Base-by-base conservation (phyloP, 2,329 filamentous ascomycete genomes). In the Ploettnerulaceae sp. region DNA sequence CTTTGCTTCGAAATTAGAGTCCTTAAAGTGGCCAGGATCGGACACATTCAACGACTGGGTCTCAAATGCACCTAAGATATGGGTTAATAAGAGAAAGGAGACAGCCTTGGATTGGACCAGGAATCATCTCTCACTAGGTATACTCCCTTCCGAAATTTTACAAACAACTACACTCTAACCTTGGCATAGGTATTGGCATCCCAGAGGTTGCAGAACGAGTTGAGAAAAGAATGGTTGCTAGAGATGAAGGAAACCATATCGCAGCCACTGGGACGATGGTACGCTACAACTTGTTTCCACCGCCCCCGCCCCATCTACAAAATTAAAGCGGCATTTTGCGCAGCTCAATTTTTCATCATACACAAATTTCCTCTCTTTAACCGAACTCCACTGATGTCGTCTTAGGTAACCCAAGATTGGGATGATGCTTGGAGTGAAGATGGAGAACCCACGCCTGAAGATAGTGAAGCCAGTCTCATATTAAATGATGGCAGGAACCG, bases 21-120 rank as follows among this genome's bases (percentile, higher is more conserved):
- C 70, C 6, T 70, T 82, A 14, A 74, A 77, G 0, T 91, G 87
- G 74, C 72, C 74, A 12, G 75, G 75, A 4, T 71, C 77, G 37
- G 70, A 74, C 11, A 77, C 83, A 24, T 68, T 98, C 28, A 73
- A 78, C 34, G 80, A 87, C 18, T 98, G 93, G 91, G 82, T 88
- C 0, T 78, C 82, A 31, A 82, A 84, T 51, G 85, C 88, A 1
- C 86, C 89, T 0, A 80, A 81, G 47, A 82, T 89, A 20, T 98
- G 93, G 93, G 75, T 97, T 11, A 79, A 79, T 2, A 91, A 89
- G 63, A 84, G 89, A 55, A 81, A 86, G 59, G 89, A 95, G 59
- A 81, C 76, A 25, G 82, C 88, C 0, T 74, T 98, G 18, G 84
- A 90, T 51, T 75, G 77, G 25, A 81, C 94, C 9, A 80, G 93